These are phyloP conservation scores for Hortaea werneckii DNA, from an alignment of 2,329 filamentous ascomycete genomes.

Conservation along the genomic window DNA sequence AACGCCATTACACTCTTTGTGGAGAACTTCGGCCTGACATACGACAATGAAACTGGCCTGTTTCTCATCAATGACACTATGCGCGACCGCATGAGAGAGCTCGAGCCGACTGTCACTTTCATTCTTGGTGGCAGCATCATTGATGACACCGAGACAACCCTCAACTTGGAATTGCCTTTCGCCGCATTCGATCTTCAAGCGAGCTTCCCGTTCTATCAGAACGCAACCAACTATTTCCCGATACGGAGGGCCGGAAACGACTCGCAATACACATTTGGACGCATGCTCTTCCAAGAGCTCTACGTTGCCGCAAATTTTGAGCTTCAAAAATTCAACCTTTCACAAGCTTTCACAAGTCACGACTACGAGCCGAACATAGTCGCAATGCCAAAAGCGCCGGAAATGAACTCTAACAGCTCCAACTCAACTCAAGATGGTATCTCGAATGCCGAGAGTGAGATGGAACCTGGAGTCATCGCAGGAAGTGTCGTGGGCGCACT, in stretches of 20 bases:
- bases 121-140: slow-evolving; percentile 16
- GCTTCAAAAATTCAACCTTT: slow-evolving; percentile 18
- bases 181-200: slow-evolving; percentile 27
- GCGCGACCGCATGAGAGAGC: slow-evolving; percentile 5
- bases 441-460: too few relatives aligned
- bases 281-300: slow-evolving; percentile 32
- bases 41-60: slow-evolving; percentile 25
- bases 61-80: slow-evolving; percentile 30
- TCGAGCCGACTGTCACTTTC: slow-evolving; percentile 29
- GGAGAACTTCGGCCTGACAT: slow-evolving; percentile 19
- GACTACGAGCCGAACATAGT: neutral
- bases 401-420: neutral
- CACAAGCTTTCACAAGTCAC: neutral
- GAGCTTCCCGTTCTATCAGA: slow-evolving; percentile 14
- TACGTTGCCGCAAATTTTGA: slow-evolving; percentile 30
- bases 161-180: slow-evolving; percentile 23
- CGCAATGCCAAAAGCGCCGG: neutral
- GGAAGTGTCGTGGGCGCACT: too few relatives aligned
- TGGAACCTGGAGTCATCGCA: too few relatives aligned
- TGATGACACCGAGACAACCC: neutral
- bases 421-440: too few relatives aligned
- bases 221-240: slow-evolving; percentile 27
- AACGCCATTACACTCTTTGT: slow-evolving; percentile 27
- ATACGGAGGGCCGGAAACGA: slow-evolving; percentile 28
- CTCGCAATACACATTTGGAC: slow-evolving; percentile 28